Evolutionary conservation across 495 filamentous ascomycete species (phyloP), one percentile per base, ranked within the genome.

Genomic region (Bacidia rubella): DNA sequence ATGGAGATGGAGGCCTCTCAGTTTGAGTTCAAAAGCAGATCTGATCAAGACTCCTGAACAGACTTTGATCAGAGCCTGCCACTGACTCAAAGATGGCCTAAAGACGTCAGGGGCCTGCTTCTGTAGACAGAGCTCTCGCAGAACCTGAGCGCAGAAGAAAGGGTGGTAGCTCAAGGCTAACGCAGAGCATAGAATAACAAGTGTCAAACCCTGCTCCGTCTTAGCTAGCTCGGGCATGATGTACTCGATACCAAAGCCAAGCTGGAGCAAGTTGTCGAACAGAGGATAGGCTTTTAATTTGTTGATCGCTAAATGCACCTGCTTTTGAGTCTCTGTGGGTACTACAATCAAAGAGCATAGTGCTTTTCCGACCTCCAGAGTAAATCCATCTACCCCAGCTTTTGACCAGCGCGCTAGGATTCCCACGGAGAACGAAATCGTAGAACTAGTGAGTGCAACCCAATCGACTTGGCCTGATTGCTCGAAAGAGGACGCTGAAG

Each of bases 161-260:
- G 54, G 25, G 21, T 47, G 39, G 41, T 54, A 60, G 19, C 39
- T 54, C 5, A 21, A 22, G 20, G 47, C 23, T 7, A 58, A 27
- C 2, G 55, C 44, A 21, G 55, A 51, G 29, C 58, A 60, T 1
- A 60, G 5, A 0, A 55, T 55, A 15, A 58, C 47, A 12, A 54
- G 22, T 2, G 46, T 46, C 12, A 51, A 38, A n/a, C 58, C 56
- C 25, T 58, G 25, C 23, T 58, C 56, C 3, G 58, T 54, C 10
- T 57, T 55, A 11, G 56, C 29, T 2, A 58, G 47, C 38, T 57
- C 56, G 15, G 45, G 51, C 1, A 58, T 39, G n/a, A 55, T 32
- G 20, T 54, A 46, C 41, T 57, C 58, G 39, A 60, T 24, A 19
- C 58, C 58, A 54, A 60, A 60, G 1, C 58, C 58, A 27, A 58